Conservation (phyloP, 495 filamentous ascomycete genomes). For the Aspergillus conjunctus region DNA sequence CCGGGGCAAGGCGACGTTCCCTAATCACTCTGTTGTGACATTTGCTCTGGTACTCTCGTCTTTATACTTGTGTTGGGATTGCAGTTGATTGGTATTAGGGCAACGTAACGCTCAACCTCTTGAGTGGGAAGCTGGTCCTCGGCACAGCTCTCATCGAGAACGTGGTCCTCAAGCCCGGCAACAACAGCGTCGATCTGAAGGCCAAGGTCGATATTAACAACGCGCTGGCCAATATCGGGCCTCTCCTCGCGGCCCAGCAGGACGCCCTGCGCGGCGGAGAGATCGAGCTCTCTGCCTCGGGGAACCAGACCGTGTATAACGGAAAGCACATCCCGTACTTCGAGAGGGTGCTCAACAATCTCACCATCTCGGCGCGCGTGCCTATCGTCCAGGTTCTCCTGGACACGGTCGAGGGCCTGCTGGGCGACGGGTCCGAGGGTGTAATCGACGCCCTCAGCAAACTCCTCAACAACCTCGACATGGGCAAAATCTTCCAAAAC, state of each 20-base stretch:
- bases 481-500: constrained; percentile 1
- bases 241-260: constrained; percentile 36
- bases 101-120: constrained; percentile 48
- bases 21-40: constrained; percentile 49
- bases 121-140: constrained; percentile 39
- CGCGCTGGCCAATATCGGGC: constrained; percentile 35
- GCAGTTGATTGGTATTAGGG: constrained; percentile 28
- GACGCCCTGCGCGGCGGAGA: constrained; percentile 38
- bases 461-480: constrained; percentile 9
- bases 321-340: constrained; percentile 46
- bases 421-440: constrained; percentile 2
- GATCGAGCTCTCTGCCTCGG: constrained; percentile 42
- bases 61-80: too few species aligned
- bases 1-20: constrained; percentile 37
- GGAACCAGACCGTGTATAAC: constrained; percentile 46
- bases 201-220: constrained; percentile 28
- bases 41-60: constrained; percentile 38
- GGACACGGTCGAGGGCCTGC: constrained; percentile 30
- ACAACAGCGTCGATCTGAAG: constrained; percentile 45
- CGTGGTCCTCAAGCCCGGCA: constrained; percentile 44
- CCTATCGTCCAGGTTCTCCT: constrained; percentile 39
- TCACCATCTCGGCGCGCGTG: constrained; percentile 39
- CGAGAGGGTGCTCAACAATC: constrained; percentile 46
- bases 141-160: constrained; percentile 45
- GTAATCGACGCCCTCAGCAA: background rate